Evolutionary conservation across 805 yeast genomes (phyloP), one percentile per base, ranked within the genome.

Genomic region (Nakazawaea anatomiae): DNA sequence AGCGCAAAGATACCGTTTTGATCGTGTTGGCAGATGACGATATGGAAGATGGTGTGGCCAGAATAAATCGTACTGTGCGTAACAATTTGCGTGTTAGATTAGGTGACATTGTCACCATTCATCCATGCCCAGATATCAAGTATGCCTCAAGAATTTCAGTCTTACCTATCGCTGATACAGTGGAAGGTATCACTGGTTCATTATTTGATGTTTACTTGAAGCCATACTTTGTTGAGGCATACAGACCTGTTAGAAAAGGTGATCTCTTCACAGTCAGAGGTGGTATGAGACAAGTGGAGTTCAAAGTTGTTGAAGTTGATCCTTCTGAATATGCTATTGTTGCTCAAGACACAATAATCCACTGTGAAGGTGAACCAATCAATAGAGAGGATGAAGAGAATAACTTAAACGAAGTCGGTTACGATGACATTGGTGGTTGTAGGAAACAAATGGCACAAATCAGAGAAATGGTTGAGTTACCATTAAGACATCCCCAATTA

Each of bases 381-480:
- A 89, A 88, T 73, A 85, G 98, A 69, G 98, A 91, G 73, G 98
- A 91, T 64, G 98, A 92, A 71, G 99, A 94, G 74, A 90, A 89
- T 70, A 92, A 87, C 70, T 79, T 94, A 70, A 90, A 87, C 62
- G 99, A 94, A 58, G 98, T 94, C 54, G 99, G 99, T 61, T 94
- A 94, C 69, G 99, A 94, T 69, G 99, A 94, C 63, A 92, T 94
- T 68, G 99, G 99, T 70, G 99, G 99, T 48, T 90, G 97, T 74
- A 87, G 96, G 74, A 94, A 92, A 73, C 99, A 94, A 74, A 91
- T 94, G 96, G 99, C 99, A 43, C 99, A 94, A 74, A 92, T 94
- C 66, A 85, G 99, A 75, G 99, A 94, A 75, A 79, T 94, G 76
- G 99, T 94, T 56, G 99, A 94, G 75, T 80, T 94, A 70, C 99